These are phyloP conservation scores for Vaccinium darrowii DNA, from an alignment of 148 eudicot species.

Conservation along the genomic window DNA sequence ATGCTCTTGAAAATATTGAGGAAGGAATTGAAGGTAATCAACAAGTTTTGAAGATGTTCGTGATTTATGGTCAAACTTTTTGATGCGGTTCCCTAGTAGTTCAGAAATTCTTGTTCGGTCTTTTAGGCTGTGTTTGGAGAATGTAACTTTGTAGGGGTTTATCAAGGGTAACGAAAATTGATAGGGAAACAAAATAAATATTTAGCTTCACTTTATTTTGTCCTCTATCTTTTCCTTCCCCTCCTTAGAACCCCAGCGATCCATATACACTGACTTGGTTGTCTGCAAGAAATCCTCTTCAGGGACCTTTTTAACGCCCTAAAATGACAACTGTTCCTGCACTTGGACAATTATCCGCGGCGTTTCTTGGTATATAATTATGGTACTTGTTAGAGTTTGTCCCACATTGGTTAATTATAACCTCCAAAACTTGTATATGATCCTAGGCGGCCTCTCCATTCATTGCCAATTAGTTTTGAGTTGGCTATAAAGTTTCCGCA, in stretches of 20 bases:
- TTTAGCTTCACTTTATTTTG: background rate
- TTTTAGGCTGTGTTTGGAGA: background rate
- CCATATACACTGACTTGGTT: background rate
- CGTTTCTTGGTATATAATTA: background rate
- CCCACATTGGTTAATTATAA: no score
- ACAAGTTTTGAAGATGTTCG: background rate
- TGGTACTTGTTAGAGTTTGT: background rate
- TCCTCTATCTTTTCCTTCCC: background rate
- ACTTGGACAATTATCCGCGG: background rate
- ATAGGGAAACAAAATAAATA: background rate
- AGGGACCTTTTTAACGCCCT: background rate
- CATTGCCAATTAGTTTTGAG: no score
- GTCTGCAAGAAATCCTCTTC: background rate
- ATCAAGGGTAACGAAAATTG: background rate
- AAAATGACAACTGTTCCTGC: background rate
- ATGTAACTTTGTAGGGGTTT: background rate
- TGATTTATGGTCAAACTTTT: background rate
- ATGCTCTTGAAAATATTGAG: constrained; percentile 92
- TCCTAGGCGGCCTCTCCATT: no score
- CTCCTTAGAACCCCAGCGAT: background rate
- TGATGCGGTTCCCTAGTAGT: background rate
- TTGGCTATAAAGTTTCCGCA: no score
- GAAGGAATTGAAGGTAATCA: constrained; percentile 92
- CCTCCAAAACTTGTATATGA: no score
- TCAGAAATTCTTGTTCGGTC: background rate